A percentile compares a stretch with the other conserved stretches of the same genome.
phyloP scores from a whole-genome alignment of 208 protist species.

The Trypanosoma mega region DNA sequence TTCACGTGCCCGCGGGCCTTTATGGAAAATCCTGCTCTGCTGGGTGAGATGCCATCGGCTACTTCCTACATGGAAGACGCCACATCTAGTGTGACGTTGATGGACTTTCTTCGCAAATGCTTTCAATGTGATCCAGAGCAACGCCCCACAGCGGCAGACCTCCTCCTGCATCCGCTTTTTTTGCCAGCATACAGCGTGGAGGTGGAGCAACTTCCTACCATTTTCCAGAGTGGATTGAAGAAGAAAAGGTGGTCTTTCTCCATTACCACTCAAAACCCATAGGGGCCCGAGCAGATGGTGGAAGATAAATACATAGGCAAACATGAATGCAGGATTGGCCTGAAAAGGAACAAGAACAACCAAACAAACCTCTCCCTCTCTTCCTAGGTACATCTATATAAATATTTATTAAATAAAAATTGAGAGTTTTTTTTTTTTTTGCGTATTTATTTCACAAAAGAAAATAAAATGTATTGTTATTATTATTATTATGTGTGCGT shows the following conservation, averaged over 20 bases:
- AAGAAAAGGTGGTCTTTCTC: conserved; percentile 15
- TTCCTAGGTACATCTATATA: too few relatives aligned
- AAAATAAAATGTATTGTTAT: too few relatives aligned
- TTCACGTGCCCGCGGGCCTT: conserved; percentile 77
- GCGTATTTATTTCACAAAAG: too few relatives aligned
- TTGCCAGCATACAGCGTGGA: conserved; percentile 39
- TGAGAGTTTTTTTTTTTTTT: conserved; percentile 13
- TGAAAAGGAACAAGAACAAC: too few relatives aligned
- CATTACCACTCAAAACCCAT: conserved; percentile 25
- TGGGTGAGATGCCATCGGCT: conserved; percentile 61
- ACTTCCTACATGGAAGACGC: conserved; percentile 50
- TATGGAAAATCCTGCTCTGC: conserved; percentile 65
- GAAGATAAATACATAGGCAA: too few relatives aligned
- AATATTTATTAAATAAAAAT: too few relatives aligned
- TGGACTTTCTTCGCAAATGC: conserved; percentile 80
- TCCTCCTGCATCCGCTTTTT: conserved; percentile 74
- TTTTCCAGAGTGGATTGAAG: conserved; percentile 56
- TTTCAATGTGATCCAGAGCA: conserved; percentile 66
- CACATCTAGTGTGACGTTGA: conserved; percentile 54
- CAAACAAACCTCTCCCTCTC: too few relatives aligned
- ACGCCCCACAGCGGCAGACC: conserved; percentile 54
- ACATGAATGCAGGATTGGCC: too few relatives aligned
- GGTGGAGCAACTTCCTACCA: conserved; percentile 51
- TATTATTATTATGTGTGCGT: too few relatives aligned
- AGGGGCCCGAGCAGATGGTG: too few relatives aligned